phyloP scores from a whole-genome alignment of 495 filamentous ascomycete genomes.

The Aspergillus coremiiformis region DNA sequence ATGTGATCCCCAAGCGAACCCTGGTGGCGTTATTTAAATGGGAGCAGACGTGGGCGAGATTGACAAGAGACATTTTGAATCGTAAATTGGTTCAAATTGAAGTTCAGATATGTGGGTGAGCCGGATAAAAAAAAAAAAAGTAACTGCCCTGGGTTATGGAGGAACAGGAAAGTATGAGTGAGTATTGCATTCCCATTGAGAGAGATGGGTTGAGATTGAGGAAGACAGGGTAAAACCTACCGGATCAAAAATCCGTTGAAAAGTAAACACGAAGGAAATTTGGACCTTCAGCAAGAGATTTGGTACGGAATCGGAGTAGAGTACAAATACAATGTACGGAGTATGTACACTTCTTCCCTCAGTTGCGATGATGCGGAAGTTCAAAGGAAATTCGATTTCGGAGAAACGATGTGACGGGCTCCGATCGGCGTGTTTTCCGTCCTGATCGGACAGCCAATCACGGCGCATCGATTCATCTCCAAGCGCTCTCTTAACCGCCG shows the following conservation, averaged over 20 bases:
- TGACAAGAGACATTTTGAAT: slow-evolving; percentile 72
- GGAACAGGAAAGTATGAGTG: not conserved
- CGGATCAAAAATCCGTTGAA: not conserved
- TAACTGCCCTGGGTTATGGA: no score
- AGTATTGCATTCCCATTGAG: not conserved
- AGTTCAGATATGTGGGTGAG: no score
- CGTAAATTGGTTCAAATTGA: slow-evolving; percentile 15
- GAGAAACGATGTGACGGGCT: slow-evolving; percentile 28
- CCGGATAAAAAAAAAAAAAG: no score
- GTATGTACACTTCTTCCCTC: no score
- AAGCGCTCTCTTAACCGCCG: slow-evolving; percentile 20
- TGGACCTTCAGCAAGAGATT: no score
- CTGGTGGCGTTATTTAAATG: slow-evolving; percentile 91
- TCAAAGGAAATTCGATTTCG: slow-evolving; percentile 41
- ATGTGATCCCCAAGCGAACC: slow-evolving; percentile 80
- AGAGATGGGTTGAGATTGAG: not conserved
- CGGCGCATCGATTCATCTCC: slow-evolving; percentile 8
- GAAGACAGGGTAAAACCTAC: not conserved
- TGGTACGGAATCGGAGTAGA: no score
- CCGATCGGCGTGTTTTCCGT: not conserved
- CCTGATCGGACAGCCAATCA: slow-evolving; percentile 14
- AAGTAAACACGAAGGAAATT: no score
- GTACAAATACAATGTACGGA: no score
- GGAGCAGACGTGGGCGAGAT: slow-evolving; percentile 73
- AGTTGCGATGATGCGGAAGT: slow-evolving; percentile 17